Evolutionary conservation across 2,329 filamentous ascomycete species (phyloP).

Genomic region (Aspergillus sp.): DNA sequence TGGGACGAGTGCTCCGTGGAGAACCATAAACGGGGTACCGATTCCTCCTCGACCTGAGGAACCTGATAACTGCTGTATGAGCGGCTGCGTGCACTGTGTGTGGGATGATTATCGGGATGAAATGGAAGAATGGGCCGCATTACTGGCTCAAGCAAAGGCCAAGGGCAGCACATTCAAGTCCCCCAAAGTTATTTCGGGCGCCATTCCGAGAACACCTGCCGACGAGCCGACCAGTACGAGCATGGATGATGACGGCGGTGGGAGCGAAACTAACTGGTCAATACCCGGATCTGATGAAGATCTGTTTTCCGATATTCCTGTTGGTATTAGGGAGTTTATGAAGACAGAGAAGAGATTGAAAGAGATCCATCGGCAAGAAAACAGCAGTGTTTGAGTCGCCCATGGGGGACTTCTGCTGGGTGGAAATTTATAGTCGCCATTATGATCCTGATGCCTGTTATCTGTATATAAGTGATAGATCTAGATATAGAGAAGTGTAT

Average conservation of each 20-base stretch:
- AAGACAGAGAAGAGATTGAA: conserved; percentile 89
- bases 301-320: conserved; percentile 76
- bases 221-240: conserved; percentile 55
- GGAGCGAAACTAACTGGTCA: conserved; percentile 68
- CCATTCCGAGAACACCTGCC: conserved; percentile 41
- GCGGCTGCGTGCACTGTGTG: conserved; percentile 94
- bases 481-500: not conserved
- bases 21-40: conserved; percentile 69
- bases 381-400: conserved; percentile 26
- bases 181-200: conserved; percentile 29
- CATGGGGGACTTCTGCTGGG: not conserved
- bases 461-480: not conserved
- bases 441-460: not conserved
- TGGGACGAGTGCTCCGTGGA: conserved; percentile 57
- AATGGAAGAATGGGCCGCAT: conserved; percentile 79
- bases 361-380: conserved; percentile 64
- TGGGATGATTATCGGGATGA: conserved; percentile 93
- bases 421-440: not conserved
- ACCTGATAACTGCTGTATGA: conserved; percentile 99
- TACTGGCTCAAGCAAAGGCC: conserved; percentile 61
- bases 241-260: conserved; percentile 80
- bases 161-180: conserved; percentile 25
- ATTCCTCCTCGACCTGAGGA: conserved; percentile 84
- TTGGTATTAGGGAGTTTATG: conserved; percentile 97
- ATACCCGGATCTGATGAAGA: conserved; percentile 51